Conservation (phyloP, 2,329 filamentous ascomycete species). For the Penicillium brasilianum region DNA sequence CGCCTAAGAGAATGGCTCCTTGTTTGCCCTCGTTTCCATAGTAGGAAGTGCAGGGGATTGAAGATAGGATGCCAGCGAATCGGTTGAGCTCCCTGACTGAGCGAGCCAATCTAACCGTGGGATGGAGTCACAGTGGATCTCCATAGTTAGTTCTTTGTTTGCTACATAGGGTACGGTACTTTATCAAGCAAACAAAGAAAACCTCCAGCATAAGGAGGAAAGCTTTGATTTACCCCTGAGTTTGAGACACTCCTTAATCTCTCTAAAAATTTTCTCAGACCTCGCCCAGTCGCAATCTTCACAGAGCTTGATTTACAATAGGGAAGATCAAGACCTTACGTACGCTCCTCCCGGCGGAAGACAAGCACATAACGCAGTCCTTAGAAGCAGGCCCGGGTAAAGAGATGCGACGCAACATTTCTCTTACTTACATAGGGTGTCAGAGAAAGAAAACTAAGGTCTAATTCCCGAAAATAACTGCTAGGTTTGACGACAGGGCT, state of each 20-base stretch:
- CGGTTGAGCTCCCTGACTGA: not conserved
- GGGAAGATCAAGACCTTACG: slow-evolving; percentile 4
- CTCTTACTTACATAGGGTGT: not conserved
- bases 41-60: not conserved
- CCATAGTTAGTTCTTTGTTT: slow-evolving; percentile 1
- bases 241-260: not conserved
- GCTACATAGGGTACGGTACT: slow-evolving; percentile 5
- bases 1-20: not conserved
- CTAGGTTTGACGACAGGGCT: not conserved
- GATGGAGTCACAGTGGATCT: slow-evolving; percentile 8
- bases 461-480: not conserved
- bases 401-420: not conserved
- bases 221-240: not conserved
- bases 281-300: not conserved
- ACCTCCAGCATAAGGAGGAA: not conserved
- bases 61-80: not conserved
- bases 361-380: not conserved
- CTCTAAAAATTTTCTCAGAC: not conserved
- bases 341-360: not conserved
- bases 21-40: not conserved
- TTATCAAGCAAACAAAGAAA: slow-evolving; percentile 10
- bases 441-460: slow-evolving; percentile 8
- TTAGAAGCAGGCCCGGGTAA: not conserved
- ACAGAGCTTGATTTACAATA: not conserved
- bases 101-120: not conserved